phyloP scores from a whole-genome alignment of 176 grass and related monocot species.

The Phoenix roebelenii region DNA sequence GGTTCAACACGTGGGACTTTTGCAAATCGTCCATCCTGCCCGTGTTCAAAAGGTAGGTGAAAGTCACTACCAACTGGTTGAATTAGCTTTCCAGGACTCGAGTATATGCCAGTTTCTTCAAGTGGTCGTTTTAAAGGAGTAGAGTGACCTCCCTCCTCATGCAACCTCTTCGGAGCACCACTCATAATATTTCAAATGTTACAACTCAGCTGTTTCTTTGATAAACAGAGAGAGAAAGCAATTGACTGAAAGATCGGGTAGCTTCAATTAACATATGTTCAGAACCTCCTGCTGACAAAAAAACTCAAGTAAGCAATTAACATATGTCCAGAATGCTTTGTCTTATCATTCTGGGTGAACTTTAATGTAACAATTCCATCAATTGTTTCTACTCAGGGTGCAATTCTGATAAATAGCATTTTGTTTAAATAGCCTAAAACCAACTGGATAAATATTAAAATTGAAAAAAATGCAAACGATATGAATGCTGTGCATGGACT shows the following conservation, averaged over 20 bases:
- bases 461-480: too few species aligned
- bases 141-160: slow-evolving; percentile 56
- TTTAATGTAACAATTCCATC: too few species aligned
- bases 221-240: not conserved
- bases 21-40: slow-evolving; percentile 39
- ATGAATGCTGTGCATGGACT: too few species aligned
- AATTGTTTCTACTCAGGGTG: too few species aligned
- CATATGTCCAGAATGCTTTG: not conserved
- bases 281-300: not conserved
- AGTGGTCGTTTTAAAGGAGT: slow-evolving; percentile 55
- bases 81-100: slow-evolving; percentile 41
- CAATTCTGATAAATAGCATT: too few species aligned
- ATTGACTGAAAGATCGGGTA: not conserved
- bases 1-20: slow-evolving; percentile 64
- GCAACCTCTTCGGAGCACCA: slow-evolving; percentile 59
- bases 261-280: slow-evolving; percentile 4
- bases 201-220: not conserved
- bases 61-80: slow-evolving; percentile 42
- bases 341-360: too few species aligned
- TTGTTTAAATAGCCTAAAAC: too few species aligned
- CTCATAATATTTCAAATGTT: slow-evolving; percentile 39
- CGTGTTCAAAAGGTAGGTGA: slow-evolving; percentile 51
- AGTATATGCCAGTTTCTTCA: slow-evolving; percentile 48
- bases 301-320: not conserved
- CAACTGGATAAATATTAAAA: too few species aligned